Evolutionary conservation across 305 asterid genomes (phyloP), one percentile per base, ranked within the genome.

Genomic region (Fraxinus greggii): DNA sequence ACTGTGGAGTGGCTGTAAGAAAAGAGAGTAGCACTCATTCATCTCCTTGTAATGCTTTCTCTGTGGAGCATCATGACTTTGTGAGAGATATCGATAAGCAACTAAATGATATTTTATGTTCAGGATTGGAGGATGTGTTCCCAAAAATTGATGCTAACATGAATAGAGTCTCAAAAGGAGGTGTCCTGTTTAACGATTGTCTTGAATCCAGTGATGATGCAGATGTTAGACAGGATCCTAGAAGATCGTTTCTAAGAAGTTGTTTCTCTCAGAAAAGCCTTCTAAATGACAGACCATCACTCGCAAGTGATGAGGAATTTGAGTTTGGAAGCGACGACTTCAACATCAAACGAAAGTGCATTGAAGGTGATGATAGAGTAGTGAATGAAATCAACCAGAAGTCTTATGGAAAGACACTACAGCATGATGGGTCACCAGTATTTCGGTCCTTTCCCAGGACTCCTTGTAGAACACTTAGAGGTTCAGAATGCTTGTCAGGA

Each of bases 211-310:
- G 45, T 76, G 91, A 87, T 84, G 82, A 79, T 83, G 79, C 84
- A 61, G 75, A 73, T 84, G 76, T 86, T 72, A 63, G 40, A 32
- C 76, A 84, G 86, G 90, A 87, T 40, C 75, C 77, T 3, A 76
- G 72, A 84, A 90, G 82, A 84, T 86, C 93, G 77, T 83, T 86
- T 86, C 85, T 91, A 36, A 83, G 86, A 84, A 83, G 88, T 88
- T 90, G 90, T 87, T 91, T 87, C 78, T 84, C 76, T 79, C 87
- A 72, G 78, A 88, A 83, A 87, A 78, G 82, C 87, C 84, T 88
- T 81, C 77, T 76, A 81, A 85, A 48, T 75, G 85, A 86, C 72
- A 88, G 63, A 83, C 81, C 84, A 69, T 78, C 89, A 81, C 82
- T 85, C 79, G 74, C 89, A 36, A 67, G 86, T 83, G 88, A 89